Conservation (phyloP, 139 green algal genomes). For the Picochlorum sp. region DNA sequence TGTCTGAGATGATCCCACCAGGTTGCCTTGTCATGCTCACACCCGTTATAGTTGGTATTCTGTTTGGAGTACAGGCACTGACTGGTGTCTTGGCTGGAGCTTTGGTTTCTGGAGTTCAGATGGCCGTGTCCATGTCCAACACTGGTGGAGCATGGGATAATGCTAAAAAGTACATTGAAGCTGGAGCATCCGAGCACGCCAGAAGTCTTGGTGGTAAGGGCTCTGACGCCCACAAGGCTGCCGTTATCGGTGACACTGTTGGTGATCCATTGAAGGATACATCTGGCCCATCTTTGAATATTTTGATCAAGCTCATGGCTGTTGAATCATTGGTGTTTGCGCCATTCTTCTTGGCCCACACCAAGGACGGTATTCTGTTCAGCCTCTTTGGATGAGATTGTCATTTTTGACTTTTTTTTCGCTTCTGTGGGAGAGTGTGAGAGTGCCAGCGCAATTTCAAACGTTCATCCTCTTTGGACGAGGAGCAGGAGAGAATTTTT, state of each 20-base stretch:
- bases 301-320: slow-evolving; percentile 99
- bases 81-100: slow-evolving; percentile 78
- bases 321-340: slow-evolving; percentile 89
- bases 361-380: slow-evolving; percentile 37
- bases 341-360: slow-evolving; percentile 66
- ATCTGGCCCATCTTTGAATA: slow-evolving; percentile 92
- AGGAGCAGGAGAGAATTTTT: too few species aligned
- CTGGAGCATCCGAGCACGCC: slow-evolving; percentile 66
- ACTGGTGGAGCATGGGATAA: slow-evolving; percentile 98
- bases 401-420: background rate
- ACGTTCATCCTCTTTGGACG: too few species aligned
- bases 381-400: slow-evolving; percentile 32
- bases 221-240: slow-evolving; percentile 88
- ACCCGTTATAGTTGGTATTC: slow-evolving; percentile 61
- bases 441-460: too few species aligned
- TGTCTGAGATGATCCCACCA: slow-evolving; percentile 90
- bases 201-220: slow-evolving; percentile 90
- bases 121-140: slow-evolving; percentile 95
- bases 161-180: slow-evolving; percentile 98
- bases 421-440: background rate
- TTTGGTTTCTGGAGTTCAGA: slow-evolving; percentile 93
- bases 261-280: slow-evolving; percentile 96
- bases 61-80: slow-evolving; percentile 55
- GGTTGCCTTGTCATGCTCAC: slow-evolving; percentile 87
- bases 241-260: slow-evolving; percentile 80